Evolutionary conservation across 371 early-diverging fungal species (phyloP).

Genomic region (Mucor plumbeus): DNA sequence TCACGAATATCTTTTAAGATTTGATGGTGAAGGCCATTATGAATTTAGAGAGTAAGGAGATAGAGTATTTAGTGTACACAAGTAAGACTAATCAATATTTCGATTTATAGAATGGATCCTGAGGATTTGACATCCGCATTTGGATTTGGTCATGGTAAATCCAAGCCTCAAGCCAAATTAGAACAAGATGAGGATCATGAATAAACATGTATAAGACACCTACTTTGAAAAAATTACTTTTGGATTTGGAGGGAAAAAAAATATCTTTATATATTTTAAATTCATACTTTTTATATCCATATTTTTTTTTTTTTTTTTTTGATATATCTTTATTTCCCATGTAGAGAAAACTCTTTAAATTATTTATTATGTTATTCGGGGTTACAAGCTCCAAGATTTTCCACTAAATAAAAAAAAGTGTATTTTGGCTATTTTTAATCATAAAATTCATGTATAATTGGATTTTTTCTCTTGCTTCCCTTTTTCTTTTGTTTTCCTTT

Average conservation of each 20-base stretch:
- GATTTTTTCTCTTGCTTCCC: background rate
- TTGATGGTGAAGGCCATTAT: slow-evolving; percentile 86
- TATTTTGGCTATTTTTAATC: background rate
- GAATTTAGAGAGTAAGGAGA: slow-evolving; percentile 63
- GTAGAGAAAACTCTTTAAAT: too few relatives aligned
- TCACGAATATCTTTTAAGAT: slow-evolving; percentile 80
- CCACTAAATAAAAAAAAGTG: too few relatives aligned
- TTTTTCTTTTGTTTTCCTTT: background rate
- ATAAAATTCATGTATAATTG: background rate
- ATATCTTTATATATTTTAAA: too few relatives aligned
- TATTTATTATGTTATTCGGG: too few relatives aligned
- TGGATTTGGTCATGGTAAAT: slow-evolving; percentile 64
- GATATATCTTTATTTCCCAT: too few relatives aligned
- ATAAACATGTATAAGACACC: background rate
- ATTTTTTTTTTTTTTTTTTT: too few relatives aligned
- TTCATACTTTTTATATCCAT: too few relatives aligned
- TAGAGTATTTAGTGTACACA: too few relatives aligned
- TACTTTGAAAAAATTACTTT: background rate
- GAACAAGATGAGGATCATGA: slow-evolving; percentile 23
- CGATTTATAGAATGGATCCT: slow-evolving; percentile 53
- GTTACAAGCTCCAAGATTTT: too few relatives aligned
- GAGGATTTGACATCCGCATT: slow-evolving; percentile 59
- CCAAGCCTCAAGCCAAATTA: slow-evolving; percentile 43
- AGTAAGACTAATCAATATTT: background rate
- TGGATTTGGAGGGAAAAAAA: background rate